phyloP scores from a whole-genome alignment of 441 rosid genomes.

The Erodium texanum region DNA sequence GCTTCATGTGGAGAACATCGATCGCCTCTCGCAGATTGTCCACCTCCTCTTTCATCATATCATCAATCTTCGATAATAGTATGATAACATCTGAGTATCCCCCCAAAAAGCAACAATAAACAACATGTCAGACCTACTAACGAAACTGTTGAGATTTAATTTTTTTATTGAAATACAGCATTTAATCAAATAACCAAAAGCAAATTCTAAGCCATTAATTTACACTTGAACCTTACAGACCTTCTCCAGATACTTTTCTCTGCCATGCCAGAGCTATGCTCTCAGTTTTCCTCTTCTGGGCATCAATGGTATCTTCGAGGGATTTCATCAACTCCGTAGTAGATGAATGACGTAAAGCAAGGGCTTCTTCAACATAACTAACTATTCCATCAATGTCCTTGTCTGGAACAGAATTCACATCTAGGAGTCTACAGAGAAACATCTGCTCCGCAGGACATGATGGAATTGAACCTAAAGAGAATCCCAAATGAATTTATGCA shows the following conservation, averaged over 20 bases:
- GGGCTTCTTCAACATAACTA: slow-evolving; percentile 52
- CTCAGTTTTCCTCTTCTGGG: slow-evolving; percentile 56
- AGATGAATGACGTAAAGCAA: slow-evolving; percentile 51
- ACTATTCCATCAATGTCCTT: slow-evolving; percentile 32
- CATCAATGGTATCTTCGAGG: slow-evolving; percentile 52
- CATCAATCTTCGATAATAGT: slow-evolving; percentile 59
- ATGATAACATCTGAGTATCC: slow-evolving; percentile 43
- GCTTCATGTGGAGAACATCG: slow-evolving; percentile 56
- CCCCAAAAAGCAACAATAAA: slow-evolving; percentile 17
- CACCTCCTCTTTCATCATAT: slow-evolving; percentile 80
- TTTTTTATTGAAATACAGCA: slow-evolving; percentile 5
- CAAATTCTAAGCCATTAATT: slow-evolving; percentile 18
- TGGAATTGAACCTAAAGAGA: slow-evolving; percentile 54
- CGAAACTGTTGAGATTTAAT: background rate
- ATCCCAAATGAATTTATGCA: slow-evolving; percentile 15
- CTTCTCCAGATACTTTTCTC: slow-evolving; percentile 50
- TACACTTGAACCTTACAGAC: slow-evolving; percentile 35
- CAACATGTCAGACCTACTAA: slow-evolving; percentile 8
- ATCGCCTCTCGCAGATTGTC: slow-evolving; percentile 46
- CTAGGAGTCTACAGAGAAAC: slow-evolving; percentile 78
- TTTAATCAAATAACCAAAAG: slow-evolving; percentile 20
- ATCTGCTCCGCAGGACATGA: slow-evolving; percentile 67
- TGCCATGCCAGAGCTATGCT: slow-evolving; percentile 39
- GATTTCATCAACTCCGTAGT: slow-evolving; percentile 59
- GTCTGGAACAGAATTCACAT: slow-evolving; percentile 42